Conservation (phyloP, 192 early-diverging fungal species). For the Rhizophagus clarus region DNA sequence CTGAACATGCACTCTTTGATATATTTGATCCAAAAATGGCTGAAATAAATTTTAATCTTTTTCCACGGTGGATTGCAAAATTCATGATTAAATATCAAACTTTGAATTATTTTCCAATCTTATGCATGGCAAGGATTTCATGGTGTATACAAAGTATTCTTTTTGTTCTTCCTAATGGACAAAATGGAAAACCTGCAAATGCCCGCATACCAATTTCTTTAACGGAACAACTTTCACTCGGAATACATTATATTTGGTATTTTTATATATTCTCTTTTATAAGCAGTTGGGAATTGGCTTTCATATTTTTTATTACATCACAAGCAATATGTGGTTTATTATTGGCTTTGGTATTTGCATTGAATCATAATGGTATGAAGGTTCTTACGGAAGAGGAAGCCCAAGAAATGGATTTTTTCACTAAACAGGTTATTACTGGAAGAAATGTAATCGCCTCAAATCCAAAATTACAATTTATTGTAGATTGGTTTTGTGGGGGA, state of each 20-base stretch:
- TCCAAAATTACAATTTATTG: slow-evolving; percentile 3
- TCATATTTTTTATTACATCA: slow-evolving; percentile 63
- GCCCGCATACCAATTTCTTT: slow-evolving; percentile 43
- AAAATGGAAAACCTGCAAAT: slow-evolving; percentile 47
- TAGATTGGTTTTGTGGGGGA: slow-evolving; percentile 83
- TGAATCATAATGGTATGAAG: slow-evolving; percentile 90
- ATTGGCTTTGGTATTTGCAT: slow-evolving; percentile 72
- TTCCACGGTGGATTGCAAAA: slow-evolving; percentile 44
- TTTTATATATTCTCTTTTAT: slow-evolving; percentile 55
- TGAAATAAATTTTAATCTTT: slow-evolving; percentile 49
- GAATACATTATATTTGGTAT: slow-evolving; percentile 73
- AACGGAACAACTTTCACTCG: slow-evolving; percentile 57
- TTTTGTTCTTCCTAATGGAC: slow-evolving; percentile 52
- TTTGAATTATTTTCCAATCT: slow-evolving; percentile 70
- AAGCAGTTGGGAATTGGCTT: slow-evolving; percentile 36
- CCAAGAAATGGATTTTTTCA: slow-evolving; percentile 71
- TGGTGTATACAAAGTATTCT: slow-evolving; percentile 71
- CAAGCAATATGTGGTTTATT: slow-evolving; percentile 72
- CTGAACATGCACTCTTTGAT: slow-evolving; percentile 58
- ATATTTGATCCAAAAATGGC: slow-evolving; percentile 50
- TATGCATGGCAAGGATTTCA: slow-evolving; percentile 73
- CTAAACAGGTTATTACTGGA: slow-evolving; percentile 76
- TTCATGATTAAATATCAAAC: slow-evolving; percentile 68
- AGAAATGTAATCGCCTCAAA: slow-evolving; percentile 67
- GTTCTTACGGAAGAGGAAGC: slow-evolving; percentile 67